A percentile compares a stretch with the other conserved stretches of the same genome.
These are phyloP conservation scores for Irpex sp. DNA, from an alignment of 1,284 basidiomycete genomes.

Conservation along the genomic window DNA sequence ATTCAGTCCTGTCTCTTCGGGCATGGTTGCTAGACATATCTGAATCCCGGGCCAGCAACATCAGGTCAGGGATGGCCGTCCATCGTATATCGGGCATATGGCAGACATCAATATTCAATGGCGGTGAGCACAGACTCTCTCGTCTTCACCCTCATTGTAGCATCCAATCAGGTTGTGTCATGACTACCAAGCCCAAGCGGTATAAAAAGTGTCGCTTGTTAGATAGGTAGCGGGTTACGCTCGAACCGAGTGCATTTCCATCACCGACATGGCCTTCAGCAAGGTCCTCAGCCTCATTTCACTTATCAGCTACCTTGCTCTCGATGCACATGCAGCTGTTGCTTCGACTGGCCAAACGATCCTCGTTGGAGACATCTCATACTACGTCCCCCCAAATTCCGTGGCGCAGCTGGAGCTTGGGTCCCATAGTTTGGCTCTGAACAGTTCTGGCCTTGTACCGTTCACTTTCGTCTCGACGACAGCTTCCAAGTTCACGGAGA, in stretches of 20 bases:
- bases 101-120: too few species aligned
- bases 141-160: too few species aligned
- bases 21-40: too few species aligned
- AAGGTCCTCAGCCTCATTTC: background rate
- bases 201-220: background rate
- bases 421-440: conserved; percentile 2
- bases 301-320: background rate
- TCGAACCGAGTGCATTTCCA: background rate
- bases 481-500: conserved; percentile 15
- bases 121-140: too few species aligned
- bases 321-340: background rate
- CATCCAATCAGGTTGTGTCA: too few species aligned
- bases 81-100: too few species aligned
- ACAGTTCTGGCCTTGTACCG: conserved; percentile 17
- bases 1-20: too few species aligned
- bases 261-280: background rate
- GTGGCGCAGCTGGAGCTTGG: conserved; percentile 20
- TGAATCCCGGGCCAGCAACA: too few species aligned
- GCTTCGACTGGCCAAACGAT: conserved; percentile 20
- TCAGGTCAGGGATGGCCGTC: too few species aligned
- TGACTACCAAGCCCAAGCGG: too few species aligned
- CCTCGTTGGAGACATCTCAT: conserved; percentile 20
- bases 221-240: background rate
- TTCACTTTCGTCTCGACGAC: conserved; percentile 25
- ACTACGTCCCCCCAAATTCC: conserved; percentile 24